Percentiles rank a stretch among this genome's conserved stretches.
These are phyloP conservation scores for Pestalotiopsis sp. DNA, from an alignment of 2,329 filamentous ascomycete genomes.

Conservation along the genomic window DNA sequence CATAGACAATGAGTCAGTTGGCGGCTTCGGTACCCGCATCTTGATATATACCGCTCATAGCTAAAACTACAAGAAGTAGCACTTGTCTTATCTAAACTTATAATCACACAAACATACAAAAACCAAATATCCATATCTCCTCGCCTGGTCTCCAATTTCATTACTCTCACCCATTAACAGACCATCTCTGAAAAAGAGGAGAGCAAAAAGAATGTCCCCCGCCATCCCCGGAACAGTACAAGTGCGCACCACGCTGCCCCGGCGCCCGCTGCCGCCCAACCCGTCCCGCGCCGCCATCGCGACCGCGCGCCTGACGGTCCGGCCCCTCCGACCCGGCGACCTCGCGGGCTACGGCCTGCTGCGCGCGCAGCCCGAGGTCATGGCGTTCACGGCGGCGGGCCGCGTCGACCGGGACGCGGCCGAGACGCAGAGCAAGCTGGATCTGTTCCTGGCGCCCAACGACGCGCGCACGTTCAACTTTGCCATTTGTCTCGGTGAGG, in stretches of 20 bases:
- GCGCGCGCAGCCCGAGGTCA: slow-evolving; percentile 59
- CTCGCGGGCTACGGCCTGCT: slow-evolving; percentile 50
- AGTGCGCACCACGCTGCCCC: slow-evolving; percentile 50
- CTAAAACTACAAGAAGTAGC: background rate
- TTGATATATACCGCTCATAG: background rate
- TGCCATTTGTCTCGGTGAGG: slow-evolving; percentile 49
- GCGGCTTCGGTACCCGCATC: background rate
- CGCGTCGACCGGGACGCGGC: slow-evolving; percentile 42
- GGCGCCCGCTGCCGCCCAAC: slow-evolving; percentile 40
- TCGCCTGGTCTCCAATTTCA: too few species aligned
- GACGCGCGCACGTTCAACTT: slow-evolving; percentile 57
- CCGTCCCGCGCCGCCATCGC: slow-evolving; percentile 37
- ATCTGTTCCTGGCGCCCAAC: slow-evolving; percentile 44
- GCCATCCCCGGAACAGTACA: slow-evolving; percentile 24
- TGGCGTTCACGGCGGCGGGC: slow-evolving; percentile 55
- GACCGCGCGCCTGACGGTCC: slow-evolving; percentile 56
- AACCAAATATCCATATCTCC: too few species aligned
- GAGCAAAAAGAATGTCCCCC: background rate
- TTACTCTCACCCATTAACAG: too few species aligned
- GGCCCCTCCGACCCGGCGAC: slow-evolving; percentile 51
- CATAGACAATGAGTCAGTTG: background rate
- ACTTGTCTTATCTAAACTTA: too few species aligned
- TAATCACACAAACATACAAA: too few species aligned
- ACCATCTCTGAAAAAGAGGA: too few species aligned
- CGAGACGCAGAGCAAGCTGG: slow-evolving; percentile 42